A percentile compares a stretch with the other conserved stretches of the same genome.
These are phyloP conservation scores for Ogataea pignaliae DNA, from an alignment of 805 yeast genomes.

Conservation along the genomic window DNA sequence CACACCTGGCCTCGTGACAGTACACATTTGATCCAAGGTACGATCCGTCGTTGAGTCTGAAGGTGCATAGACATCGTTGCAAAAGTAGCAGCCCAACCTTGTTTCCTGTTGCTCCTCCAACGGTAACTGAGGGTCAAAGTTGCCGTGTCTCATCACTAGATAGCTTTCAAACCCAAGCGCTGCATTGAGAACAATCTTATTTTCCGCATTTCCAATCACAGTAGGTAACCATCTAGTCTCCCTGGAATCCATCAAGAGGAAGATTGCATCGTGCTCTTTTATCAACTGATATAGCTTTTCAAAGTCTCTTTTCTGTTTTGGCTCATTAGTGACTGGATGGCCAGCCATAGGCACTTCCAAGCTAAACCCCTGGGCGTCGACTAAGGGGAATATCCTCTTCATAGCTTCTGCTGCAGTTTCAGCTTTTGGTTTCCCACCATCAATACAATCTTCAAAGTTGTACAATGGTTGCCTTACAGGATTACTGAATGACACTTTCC, in stretches of 20 bases:
- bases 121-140: slow-evolving; percentile 22
- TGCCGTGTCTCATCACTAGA: slow-evolving; percentile 92
- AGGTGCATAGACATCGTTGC: slow-evolving; percentile 96
- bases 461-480: slow-evolving; percentile 94
- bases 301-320: slow-evolving; percentile 45
- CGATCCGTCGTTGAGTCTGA: slow-evolving; percentile 80
- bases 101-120: slow-evolving; percentile 24
- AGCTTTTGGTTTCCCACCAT: slow-evolving; percentile 78
- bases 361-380: slow-evolving; percentile 54
- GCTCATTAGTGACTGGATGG: slow-evolving; percentile 66
- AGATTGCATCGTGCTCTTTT: slow-evolving; percentile 68
- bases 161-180: slow-evolving; percentile 95
- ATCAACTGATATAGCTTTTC: slow-evolving; percentile 49
- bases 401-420: slow-evolving; percentile 69
- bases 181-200: slow-evolving; percentile 80
- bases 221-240: slow-evolving; percentile 99
- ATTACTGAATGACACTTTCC: slow-evolving; percentile 83
- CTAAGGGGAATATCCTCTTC: slow-evolving; percentile 73
- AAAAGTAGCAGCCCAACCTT: slow-evolving; percentile 87
- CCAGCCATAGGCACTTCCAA: slow-evolving; percentile 96
- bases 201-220: slow-evolving; percentile 59
- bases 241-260: slow-evolving; percentile 86
- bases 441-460: slow-evolving; percentile 72
- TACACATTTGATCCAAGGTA: slow-evolving; percentile 96
- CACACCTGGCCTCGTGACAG: slow-evolving; percentile 96